Evolutionary conservation across 345 rosid genomes (phyloP).

Genomic region (Nasturtium officinale): DNA sequence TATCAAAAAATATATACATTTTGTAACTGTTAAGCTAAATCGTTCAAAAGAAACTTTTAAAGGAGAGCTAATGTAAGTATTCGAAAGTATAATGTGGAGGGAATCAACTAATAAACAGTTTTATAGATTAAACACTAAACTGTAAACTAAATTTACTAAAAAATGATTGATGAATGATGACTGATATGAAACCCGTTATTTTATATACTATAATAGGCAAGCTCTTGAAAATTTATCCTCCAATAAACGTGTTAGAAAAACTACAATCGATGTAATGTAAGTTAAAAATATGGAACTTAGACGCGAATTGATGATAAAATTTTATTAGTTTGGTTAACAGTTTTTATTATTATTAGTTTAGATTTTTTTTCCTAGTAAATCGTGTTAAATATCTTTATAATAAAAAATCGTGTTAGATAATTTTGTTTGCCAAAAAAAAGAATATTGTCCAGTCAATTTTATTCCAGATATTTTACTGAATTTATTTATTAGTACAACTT

Average conservation of each 20-base stretch:
- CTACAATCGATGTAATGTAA: neutral
- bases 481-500: no score
- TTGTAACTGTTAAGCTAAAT: neutral
- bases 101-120: neutral
- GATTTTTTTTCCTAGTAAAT: no score
- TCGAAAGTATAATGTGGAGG: neutral
- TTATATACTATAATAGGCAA: neutral
- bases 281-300: neutral
- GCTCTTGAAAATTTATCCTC: neutral
- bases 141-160: neutral
- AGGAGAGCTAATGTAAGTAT: conserved; percentile 10
- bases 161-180: neutral
- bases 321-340: neutral
- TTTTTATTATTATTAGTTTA: no score
- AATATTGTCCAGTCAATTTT: neutral
- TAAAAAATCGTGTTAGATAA: no score
- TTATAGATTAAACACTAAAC: neutral
- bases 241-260: neutral
- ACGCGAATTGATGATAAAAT: neutral
- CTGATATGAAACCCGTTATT: neutral
- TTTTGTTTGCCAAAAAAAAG: no score
- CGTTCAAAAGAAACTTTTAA: conserved; percentile 14
- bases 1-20: conserved; percentile 7
- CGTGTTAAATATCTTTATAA: no score
- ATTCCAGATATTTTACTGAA: neutral